Percentiles rank a stretch among this genome's conserved stretches.
These are phyloP conservation scores for Clitocybe nebularis DNA, from an alignment of 1,284 basidiomycete species.

Conservation along the genomic window DNA sequence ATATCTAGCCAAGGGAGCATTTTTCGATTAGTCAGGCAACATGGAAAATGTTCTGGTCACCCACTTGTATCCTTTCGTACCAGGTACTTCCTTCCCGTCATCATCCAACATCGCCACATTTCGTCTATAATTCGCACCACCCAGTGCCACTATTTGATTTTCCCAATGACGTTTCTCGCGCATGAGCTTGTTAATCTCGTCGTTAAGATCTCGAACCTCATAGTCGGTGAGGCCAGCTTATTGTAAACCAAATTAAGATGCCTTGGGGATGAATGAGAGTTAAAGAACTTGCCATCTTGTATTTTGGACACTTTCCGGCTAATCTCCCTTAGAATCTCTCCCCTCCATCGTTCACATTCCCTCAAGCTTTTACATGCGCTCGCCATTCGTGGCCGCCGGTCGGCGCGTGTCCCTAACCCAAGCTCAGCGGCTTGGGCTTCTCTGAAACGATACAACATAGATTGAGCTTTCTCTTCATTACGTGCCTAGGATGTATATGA, in stretches of 20 bases:
- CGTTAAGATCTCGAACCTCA: constrained; percentile 94
- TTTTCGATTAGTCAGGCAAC: background rate
- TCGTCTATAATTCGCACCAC: constrained; percentile 94
- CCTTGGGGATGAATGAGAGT: background rate
- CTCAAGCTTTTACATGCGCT: constrained; percentile 86
- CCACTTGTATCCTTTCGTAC: constrained; percentile 97
- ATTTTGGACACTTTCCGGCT: constrained; percentile 97
- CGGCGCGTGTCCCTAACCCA: constrained; percentile 78
- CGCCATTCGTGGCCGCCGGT: constrained; percentile 87
- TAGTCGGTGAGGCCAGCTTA: constrained; percentile 93
- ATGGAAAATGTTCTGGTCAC: constrained; percentile 24
- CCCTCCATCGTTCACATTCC: constrained; percentile 94
- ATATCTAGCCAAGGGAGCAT: constrained; percentile 53
- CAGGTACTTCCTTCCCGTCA: constrained; percentile 92
- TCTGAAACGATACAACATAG: constrained; percentile 98
- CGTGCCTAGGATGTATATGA: constrained; percentile 59
- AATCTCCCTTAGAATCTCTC: constrained; percentile 92
- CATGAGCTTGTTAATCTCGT: constrained; percentile 96
- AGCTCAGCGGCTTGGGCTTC: constrained; percentile 96
- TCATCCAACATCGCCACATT: constrained; percentile 91
- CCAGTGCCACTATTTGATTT: constrained; percentile 91
- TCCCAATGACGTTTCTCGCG: constrained; percentile 98
- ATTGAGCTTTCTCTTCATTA: constrained; percentile 97
- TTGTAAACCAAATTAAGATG: constrained; percentile 3
- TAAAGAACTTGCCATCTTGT: constrained; percentile 77